Evolutionary conservation across 108 stramenopile species (phyloP).

Genomic region (Bacterosira constricta): DNA sequence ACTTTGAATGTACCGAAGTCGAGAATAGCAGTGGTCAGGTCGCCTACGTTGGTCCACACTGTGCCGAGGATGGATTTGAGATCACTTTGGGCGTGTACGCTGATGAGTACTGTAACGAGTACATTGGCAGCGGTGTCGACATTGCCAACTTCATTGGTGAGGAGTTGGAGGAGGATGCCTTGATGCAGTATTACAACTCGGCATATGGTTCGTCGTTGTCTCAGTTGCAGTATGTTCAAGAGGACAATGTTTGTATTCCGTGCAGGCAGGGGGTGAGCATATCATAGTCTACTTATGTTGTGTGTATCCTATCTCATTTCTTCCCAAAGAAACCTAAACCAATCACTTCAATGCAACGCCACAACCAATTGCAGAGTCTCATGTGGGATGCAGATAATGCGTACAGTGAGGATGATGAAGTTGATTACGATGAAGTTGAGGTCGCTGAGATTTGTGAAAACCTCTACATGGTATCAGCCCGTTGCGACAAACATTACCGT

Average conservation of each 20-base stretch:
- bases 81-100: conserved; percentile 76
- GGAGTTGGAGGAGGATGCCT: conserved; percentile 21
- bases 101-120: conserved; percentile 77
- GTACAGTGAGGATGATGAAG: conserved; percentile 35
- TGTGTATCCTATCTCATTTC: neutral
- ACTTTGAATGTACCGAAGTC: conserved; percentile 41
- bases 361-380: neutral
- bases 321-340: neutral
- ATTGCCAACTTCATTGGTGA: conserved; percentile 38
- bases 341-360: too few relatives aligned
- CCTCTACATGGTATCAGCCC: conserved; percentile 65
- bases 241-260: conserved; percentile 58
- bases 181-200: conserved; percentile 60
- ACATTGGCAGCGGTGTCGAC: conserved; percentile 45
- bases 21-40: conserved; percentile 48
- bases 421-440: conserved; percentile 2
- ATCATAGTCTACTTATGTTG: too few relatives aligned
- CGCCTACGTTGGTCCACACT: conserved; percentile 76
- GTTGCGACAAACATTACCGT: conserved; percentile 73
- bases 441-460: conserved; percentile 64
- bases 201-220: conserved; percentile 34
- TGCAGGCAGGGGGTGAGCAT: conserved; percentile 62
- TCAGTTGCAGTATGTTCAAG: conserved; percentile 23
- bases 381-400: conserved; percentile 18
- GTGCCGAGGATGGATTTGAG: conserved; percentile 60